Evolutionary conservation across 768 basidiomycete genomes (phyloP), one percentile per base, ranked within the genome.

Genomic region (Rhizopogon vulgaris): DNA sequence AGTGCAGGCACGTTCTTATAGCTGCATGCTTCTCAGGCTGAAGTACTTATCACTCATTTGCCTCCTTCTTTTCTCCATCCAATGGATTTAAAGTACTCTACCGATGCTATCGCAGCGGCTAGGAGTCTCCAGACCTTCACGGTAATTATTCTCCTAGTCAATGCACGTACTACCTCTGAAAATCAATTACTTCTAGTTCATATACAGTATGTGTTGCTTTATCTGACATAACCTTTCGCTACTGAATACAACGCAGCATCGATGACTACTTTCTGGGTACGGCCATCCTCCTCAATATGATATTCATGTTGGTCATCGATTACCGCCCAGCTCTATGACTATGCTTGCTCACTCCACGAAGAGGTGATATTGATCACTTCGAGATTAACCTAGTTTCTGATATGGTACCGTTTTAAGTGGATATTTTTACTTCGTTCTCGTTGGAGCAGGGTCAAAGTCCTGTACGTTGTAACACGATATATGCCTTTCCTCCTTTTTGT

Each of bases 181-280:
- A 45, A 6, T 18, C 28, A 8, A 30, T 45, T 14, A 18, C 17
- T 30, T 45, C 28, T 12, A 45, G 42, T 12, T 30, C 28, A 30
- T 45, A 4, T 45, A 45, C 18, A 12, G 42, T 45, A 45, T 22
- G 43, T 45, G 12, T 8, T 45, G 4, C 30, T 30, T 45, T 25
- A 15, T 18, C 32, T 32, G 28, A 45, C 42, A 7, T 14, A 3
- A 4, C 30, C 12, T 14, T 45, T 28, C 32, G 12, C 43, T 45
- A 34, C 32, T 34, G 12, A 22, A 45, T 7, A 14, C 30, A 32
- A 32, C 22, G 12, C 15, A 52, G 51, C 30, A 7, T 52, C 51
- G n/a, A 32, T 52, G 38, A 18, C 46, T 50, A 38, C 51, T 18
- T 52, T 52, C 48, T 52, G 51, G 51, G 51, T 52, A 22, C 12